Conservation (phyloP, 805 yeast species). For the Grigorovia humatica region DNA sequence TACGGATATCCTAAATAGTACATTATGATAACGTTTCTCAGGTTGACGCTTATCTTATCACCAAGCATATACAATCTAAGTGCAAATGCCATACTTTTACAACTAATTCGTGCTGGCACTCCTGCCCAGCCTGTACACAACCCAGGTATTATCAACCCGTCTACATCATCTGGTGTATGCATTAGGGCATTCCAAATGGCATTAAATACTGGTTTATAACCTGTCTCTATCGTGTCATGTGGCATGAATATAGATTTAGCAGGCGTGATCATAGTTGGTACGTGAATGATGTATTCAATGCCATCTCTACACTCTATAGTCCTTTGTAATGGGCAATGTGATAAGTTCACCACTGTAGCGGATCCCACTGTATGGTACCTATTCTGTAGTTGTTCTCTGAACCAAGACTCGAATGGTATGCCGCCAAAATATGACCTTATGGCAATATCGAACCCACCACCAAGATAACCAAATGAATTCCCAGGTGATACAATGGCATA, state of each 20-base stretch:
- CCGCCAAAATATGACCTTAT: constrained; percentile 21
- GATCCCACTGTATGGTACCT: constrained; percentile 21
- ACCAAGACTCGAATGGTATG: constrained; percentile 20
- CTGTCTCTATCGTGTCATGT: constrained; percentile 12
- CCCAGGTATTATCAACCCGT: constrained; percentile 24
- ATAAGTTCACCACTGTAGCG: constrained; percentile 15
- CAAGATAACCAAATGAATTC: constrained; percentile 39
- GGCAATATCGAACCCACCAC: constrained; percentile 41
- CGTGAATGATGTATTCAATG: constrained; percentile 20
- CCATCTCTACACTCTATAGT: background rate
- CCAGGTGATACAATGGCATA: constrained; percentile 41
- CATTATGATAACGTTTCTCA: constrained; percentile 21
- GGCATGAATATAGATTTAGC: constrained; percentile 10
- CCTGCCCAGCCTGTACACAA: constrained; percentile 27
- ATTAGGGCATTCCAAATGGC: constrained; percentile 21
- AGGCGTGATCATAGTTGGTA: constrained; percentile 28
- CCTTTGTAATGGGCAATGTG: constrained; percentile 3
- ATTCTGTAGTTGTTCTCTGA: constrained; percentile 14
- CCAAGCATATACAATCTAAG: constrained; percentile 14
- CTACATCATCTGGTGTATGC: constrained; percentile 13
- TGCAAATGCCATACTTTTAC: constrained; percentile 25
- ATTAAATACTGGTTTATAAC: constrained; percentile 22
- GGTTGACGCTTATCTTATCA: constrained; percentile 12
- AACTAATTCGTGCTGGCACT: constrained; percentile 18
- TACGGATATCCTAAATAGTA: constrained; percentile 17